These are phyloP conservation scores for Chalciporus sp. DNA, from an alignment of 1,284 basidiomycete genomes.

Conservation along the genomic window DNA sequence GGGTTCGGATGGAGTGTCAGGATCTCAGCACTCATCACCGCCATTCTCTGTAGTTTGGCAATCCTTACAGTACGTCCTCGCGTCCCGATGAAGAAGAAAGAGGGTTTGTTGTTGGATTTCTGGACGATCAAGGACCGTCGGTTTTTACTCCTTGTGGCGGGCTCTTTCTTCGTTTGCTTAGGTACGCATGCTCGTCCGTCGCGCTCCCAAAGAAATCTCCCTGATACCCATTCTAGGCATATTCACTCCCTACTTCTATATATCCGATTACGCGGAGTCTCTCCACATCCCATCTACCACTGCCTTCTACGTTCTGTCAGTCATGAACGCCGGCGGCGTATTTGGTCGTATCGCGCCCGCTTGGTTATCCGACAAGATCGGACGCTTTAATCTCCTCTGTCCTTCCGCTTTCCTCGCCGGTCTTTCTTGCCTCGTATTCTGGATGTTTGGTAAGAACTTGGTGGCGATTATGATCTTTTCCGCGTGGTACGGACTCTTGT, in stretches of 20 bases:
- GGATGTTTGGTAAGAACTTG: conserved; percentile 49
- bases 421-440: conserved; percentile 55
- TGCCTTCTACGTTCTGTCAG: conserved; percentile 57
- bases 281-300: conserved; percentile 39
- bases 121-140: conserved; percentile 44
- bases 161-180: conserved; percentile 53
- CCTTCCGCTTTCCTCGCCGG: conserved; percentile 63
- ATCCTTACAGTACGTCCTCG: conserved; percentile 42
- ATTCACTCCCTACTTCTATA: conserved; percentile 68
- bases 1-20: conserved; percentile 68
- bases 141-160: conserved; percentile 48
- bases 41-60: conserved; percentile 43
- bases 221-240: conserved; percentile 57
- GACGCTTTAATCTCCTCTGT: conserved; percentile 62
- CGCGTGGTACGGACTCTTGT: conserved; percentile 55
- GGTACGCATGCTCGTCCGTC: conserved; percentile 27
- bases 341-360: conserved; percentile 64
- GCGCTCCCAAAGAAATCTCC: background rate
- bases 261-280: conserved; percentile 53
- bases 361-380: conserved; percentile 60
- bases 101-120: conserved; percentile 27
- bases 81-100: conserved; percentile 23
- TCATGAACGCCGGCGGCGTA: conserved; percentile 66
- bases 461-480: conserved; percentile 55
- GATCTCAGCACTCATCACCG: conserved; percentile 46